Base-by-base conservation (phyloP, 1,284 basidiomycete genomes). In the Vanrija pseudolonga region DNA sequence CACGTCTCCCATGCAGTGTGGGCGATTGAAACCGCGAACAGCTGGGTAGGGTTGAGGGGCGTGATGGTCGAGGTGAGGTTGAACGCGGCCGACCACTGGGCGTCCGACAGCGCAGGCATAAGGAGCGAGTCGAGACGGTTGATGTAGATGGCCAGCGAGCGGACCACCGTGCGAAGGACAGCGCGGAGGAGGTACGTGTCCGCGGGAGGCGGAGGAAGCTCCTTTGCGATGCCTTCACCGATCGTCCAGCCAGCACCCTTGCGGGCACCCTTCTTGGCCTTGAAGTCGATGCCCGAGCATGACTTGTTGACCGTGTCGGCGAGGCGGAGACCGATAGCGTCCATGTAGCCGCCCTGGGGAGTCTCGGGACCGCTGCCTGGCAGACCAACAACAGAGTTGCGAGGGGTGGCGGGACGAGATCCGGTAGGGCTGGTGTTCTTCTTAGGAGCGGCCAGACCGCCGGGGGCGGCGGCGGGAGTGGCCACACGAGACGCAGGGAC, bases 1-100 rank as follows among this genome's bases (percentile, higher is more conserved):
- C 76, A 76, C 1, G 74, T 71, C 60, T 78, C 76, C 73, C 76
- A 76, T 1, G 76, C 75, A 8, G 74, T 63, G 45, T 78, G 76
- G 9, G 76, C 75, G 43, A 77, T 64, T 7, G 71, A 69, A 22
- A 78, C 57, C 6, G 71, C 71, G 53, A 70, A 77, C 38, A 65
- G 61, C 50, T 78, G 76, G 5, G 68, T 62, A 0, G 72, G 58
- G 56, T 78, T 78, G 59, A 78, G 70, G 0, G 72, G 68, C 45
- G 66, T 57, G 2, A 63, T 37, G 22, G 60, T 45, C 3, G 62
- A 45, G 20, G 58, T 62, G 32, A 74, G 56, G 53, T 72, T 68
- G 57, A 77, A 63, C 3, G 73, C 60, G 12, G 55, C 45, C 17
- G 50, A 47, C 54, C 77, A 78, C 23, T 65, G 54, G 0, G 72